Evolutionary conservation across 2,329 filamentous ascomycete species (phyloP), one percentile per base, ranked within the genome.

Genomic region (Taxawa tesnikishii): DNA sequence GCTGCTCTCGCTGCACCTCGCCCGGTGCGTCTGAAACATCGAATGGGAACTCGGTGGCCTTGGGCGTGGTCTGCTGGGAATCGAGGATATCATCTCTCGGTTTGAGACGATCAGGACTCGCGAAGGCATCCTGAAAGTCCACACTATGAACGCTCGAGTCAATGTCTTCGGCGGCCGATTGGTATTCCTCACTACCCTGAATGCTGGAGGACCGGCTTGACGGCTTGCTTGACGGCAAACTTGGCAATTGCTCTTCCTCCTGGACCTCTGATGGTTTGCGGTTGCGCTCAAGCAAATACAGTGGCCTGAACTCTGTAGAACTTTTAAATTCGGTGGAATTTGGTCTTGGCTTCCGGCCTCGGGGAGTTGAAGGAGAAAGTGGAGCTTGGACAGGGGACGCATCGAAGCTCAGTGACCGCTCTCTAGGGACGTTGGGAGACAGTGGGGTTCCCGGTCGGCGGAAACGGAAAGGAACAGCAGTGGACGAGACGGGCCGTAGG

Each of bases 261-360:
- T 53, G 59, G 3, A 62, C 41, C 61, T 50, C 40, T 52, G 58
- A 47, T 12, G 51, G 47, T 44, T 67, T 65, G 12, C 60, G 57
- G 42, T 67, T 71, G 17, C 65, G 75, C 53, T 92, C 82, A 5
- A 93, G 73, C 14, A 94, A 74, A 55, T 82, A 88, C 6, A 94
- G 60, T 0, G 87, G 87, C 43, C 81, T 77, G 46, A 87, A 78
- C 49, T 90, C 83, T 33, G 70, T 36, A 1, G 32, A 34, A 7
- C 34, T 34, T 24, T 37, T 34, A 30, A 45, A 42, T 16, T 44
- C 43, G 4, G 34, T 37, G 4, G 43, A 44, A 6, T 36, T 26
- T 3, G 40, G 42, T 19, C 38, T 36, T 10, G 23, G 23, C 31
- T 40, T 28, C 12, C 29, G 32, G 3, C 32, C 34, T 13, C 41